Conservation (phyloP, 1,284 basidiomycete species). For the Apiotrichum domesticum region DNA sequence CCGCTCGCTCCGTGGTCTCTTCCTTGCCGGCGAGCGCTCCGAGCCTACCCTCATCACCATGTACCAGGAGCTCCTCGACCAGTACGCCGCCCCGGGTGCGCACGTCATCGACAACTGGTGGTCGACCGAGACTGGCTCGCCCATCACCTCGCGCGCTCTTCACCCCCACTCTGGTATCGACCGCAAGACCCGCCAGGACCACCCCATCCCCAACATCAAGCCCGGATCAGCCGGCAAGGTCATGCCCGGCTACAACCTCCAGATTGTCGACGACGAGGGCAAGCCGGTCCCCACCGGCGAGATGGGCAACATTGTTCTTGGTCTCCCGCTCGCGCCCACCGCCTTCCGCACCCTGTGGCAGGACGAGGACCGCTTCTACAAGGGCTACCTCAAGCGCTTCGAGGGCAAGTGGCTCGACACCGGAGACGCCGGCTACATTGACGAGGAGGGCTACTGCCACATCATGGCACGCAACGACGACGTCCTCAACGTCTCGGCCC, state of each 20-base stretch:
- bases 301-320: constrained; percentile 44
- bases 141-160: constrained; percentile 45
- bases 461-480: constrained; percentile 90
- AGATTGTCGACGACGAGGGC: constrained; percentile 21
- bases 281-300: constrained; percentile 9
- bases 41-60: constrained; percentile 17
- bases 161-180: constrained; percentile 59
- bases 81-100: constrained; percentile 12
- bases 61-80: constrained; percentile 20
- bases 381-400: constrained; percentile 74
- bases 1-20: constrained; percentile 13
- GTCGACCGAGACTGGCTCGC: constrained; percentile 92
- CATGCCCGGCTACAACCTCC: constrained; percentile 19
- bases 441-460: constrained; percentile 92
- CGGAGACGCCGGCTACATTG: constrained; percentile 85
- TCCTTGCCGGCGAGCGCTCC: constrained; percentile 21
- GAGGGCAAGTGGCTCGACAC: constrained; percentile 59
- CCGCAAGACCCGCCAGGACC: constrained; percentile 17
- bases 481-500: constrained; percentile 65
- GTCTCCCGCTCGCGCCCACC: constrained; percentile 88
- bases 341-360: constrained; percentile 56
- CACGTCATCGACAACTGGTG: constrained; percentile 85
- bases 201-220: constrained; percentile 11
- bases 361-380: constrained; percentile 80
- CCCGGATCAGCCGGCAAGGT: constrained; percentile 19